These are phyloP conservation scores for Saccharomycopsis babjevae DNA, from an alignment of 805 yeast genomes.

Conservation along the genomic window DNA sequence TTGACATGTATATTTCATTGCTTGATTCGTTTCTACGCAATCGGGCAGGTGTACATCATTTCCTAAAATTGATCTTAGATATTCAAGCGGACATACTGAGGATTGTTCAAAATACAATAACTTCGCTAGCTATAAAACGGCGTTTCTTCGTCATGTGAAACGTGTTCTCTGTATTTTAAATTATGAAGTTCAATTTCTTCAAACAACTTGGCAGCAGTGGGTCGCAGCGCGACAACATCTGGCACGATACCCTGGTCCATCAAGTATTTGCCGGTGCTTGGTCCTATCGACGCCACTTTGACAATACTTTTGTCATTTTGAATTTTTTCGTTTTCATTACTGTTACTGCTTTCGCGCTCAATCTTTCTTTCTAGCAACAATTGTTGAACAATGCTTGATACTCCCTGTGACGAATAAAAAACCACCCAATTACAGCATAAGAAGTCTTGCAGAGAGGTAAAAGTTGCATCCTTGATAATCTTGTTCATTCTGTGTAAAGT, in stretches of 20 bases:
- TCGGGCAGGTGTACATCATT: no score
- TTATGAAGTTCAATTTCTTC: slow-evolving; percentile 21
- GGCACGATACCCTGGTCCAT: slow-evolving; percentile 47
- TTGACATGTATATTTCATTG: no score
- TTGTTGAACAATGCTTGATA: slow-evolving; percentile 47
- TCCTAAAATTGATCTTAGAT: no score
- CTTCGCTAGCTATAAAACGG: no score
- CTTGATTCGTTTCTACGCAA: no score
- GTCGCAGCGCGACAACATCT: slow-evolving; percentile 56
- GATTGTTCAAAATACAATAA: no score
- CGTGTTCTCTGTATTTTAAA: neutral
- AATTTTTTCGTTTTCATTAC: slow-evolving; percentile 8
- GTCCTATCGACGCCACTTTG: slow-evolving; percentile 79
- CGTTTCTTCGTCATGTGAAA: neutral
- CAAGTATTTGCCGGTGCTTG: slow-evolving; percentile 64
- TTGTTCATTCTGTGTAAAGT: neutral
- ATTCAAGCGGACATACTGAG: no score
- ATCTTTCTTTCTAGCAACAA: slow-evolving; percentile 19
- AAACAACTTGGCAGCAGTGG: slow-evolving; percentile 54
- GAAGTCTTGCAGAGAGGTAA: neutral
- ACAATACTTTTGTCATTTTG: slow-evolving; percentile 17
- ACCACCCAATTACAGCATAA: slow-evolving; percentile 48
- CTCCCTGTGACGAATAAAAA: slow-evolving; percentile 88
- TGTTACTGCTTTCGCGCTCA: neutral
- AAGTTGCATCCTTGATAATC: neutral